Conservation (phyloP, 2,329 filamentous ascomycete species). For the Alternaria sp. region DNA sequence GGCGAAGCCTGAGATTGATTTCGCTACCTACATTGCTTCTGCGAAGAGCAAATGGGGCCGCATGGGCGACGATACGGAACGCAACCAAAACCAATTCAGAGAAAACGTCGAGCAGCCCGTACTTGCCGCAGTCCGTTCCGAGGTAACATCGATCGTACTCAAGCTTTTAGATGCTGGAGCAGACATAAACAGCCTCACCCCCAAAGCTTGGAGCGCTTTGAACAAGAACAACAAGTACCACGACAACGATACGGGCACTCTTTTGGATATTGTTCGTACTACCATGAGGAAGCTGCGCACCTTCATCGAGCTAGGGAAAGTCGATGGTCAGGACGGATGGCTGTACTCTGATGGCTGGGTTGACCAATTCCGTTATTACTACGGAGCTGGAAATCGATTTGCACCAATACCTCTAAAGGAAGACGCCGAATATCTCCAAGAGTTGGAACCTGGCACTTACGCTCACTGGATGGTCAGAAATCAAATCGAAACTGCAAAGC, state of each 20-base stretch:
- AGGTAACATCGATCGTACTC: slow-evolving; percentile 62
- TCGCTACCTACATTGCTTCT: slow-evolving; percentile 70
- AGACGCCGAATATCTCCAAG: slow-evolving; percentile 60
- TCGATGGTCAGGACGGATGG: slow-evolving; percentile 1
- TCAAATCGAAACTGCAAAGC: slow-evolving; percentile 51
- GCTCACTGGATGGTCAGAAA: slow-evolving; percentile 62
- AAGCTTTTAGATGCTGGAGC: slow-evolving; percentile 70
- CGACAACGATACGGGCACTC: slow-evolving; percentile 54
- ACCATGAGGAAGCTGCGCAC: slow-evolving; percentile 54
- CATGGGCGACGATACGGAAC: slow-evolving; percentile 50
- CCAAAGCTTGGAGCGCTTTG: slow-evolving; percentile 40
- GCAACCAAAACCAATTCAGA: slow-evolving; percentile 61
- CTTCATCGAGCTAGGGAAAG: slow-evolving; percentile 18
- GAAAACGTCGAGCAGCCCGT: slow-evolving; percentile 69
- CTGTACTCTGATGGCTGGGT: slow-evolving; percentile 7
- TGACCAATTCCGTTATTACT: not conserved
- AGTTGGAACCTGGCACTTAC: slow-evolving; percentile 66
- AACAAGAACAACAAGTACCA: slow-evolving; percentile 40
- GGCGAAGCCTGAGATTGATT: slow-evolving; percentile 55
- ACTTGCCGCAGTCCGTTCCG: slow-evolving; percentile 64
- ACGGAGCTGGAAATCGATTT: not conserved
- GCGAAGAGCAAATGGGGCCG: slow-evolving; percentile 56
- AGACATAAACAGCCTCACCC: slow-evolving; percentile 69
- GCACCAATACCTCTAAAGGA: slow-evolving; percentile 47
- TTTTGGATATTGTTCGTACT: slow-evolving; percentile 68